Evolutionary conservation across 768 basidiomycete species (phyloP).

Genomic region (Leccinum disarticulatum): DNA sequence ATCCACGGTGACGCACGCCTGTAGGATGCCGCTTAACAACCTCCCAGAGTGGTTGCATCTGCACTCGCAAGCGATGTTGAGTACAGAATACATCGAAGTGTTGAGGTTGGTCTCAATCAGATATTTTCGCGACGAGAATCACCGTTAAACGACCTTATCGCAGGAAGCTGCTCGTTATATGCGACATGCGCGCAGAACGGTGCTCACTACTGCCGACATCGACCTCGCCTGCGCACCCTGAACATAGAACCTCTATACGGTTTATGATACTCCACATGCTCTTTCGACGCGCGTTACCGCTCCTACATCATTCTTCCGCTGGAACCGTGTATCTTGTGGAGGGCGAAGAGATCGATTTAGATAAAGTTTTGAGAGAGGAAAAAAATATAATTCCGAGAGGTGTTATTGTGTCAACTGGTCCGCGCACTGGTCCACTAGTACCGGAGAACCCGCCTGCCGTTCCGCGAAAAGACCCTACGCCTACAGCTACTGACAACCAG

Average conservation of each 20-base stretch:
- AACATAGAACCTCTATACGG: constrained; percentile 97
- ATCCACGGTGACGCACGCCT: constrained; percentile 40
- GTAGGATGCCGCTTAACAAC: constrained; percentile 85
- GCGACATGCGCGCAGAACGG: constrained; percentile 88
- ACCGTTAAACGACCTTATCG: neutral
- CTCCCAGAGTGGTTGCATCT: constrained; percentile 79
- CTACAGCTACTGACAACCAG: constrained; percentile 28
- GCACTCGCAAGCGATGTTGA: constrained; percentile 95
- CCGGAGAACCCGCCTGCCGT: constrained; percentile 90
- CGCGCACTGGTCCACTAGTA: constrained; percentile 95
- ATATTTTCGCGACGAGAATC: neutral
- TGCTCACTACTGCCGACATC: constrained; percentile 85
- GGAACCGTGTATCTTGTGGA: constrained; percentile 90
- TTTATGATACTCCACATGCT: constrained; percentile 27
- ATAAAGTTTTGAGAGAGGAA: constrained; percentile 83
- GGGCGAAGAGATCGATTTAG: constrained; percentile 97
- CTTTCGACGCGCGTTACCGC: constrained; percentile 47
- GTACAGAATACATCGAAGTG: constrained; percentile 91
- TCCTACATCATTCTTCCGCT: constrained; percentile 44
- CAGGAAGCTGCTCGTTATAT: constrained; percentile 95
- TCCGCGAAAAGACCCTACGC: constrained; percentile 50
- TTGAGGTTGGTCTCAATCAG: constrained; percentile 61
- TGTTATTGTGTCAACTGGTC: constrained; percentile 62
- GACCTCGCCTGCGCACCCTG: constrained; percentile 91
- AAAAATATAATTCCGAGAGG: constrained; percentile 80